Percentiles rank a stretch among this genome's conserved stretches.
These are phyloP conservation scores for Rhododendron ovatum DNA, from an alignment of 148 eudicot genomes.

Conservation along the genomic window DNA sequence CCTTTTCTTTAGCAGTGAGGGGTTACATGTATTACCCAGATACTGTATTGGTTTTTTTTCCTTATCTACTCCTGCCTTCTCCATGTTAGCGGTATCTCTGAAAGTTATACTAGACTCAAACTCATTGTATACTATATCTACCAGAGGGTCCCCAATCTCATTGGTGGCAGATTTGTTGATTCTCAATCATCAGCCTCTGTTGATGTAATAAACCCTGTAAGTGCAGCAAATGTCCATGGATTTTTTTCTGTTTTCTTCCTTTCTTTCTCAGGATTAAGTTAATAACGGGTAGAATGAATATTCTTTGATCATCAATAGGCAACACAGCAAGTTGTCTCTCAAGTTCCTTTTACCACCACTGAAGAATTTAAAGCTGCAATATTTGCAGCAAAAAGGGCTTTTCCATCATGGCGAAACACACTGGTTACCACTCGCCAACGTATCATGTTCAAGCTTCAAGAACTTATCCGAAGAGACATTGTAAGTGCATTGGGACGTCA, in stretches of 20 bases:
- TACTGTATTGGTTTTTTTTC: not conserved
- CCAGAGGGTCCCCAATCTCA: constrained; percentile 53
- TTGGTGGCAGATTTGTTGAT: constrained; percentile 59
- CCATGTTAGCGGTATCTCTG: not conserved
- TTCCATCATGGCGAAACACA: constrained; percentile 56
- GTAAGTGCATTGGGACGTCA: constrained; percentile 27
- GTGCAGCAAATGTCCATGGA: constrained; percentile 12
- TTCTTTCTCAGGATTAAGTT: not conserved
- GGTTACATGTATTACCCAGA: not conserved
- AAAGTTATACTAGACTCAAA: not conserved
- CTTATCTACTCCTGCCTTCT: not conserved
- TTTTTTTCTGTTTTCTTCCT: constrained; percentile 4
- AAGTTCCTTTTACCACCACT: constrained; percentile 57
- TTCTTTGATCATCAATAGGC: constrained; percentile 38
- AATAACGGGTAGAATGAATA: constrained; percentile 3
- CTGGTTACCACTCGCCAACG: constrained; percentile 48
- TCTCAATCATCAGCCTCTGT: constrained; percentile 40
- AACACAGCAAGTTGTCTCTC: constrained; percentile 66
- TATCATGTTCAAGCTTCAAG: constrained; percentile 59
- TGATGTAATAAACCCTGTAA: constrained; percentile 69
- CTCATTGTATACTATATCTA: not conserved
- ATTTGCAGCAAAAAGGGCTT: constrained; percentile 64
- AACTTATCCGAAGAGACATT: constrained; percentile 61
- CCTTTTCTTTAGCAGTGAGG: not conserved
- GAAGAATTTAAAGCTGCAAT: constrained; percentile 69